These are phyloP conservation scores for Dendrobium officinale DNA, from an alignment of 106 monocot species.

Conservation along the genomic window DNA sequence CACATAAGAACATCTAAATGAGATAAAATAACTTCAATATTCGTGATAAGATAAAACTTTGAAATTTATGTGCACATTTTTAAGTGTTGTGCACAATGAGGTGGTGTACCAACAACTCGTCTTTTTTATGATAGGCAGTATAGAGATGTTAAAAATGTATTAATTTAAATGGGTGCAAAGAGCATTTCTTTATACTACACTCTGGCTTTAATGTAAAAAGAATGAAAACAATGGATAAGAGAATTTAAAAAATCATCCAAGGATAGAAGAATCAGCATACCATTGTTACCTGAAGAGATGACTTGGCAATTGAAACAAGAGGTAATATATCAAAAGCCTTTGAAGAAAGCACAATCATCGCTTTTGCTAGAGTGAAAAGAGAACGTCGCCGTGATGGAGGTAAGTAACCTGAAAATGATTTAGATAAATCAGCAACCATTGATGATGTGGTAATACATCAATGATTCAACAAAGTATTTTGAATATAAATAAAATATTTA, in stretches of 20 bases:
- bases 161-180: not conserved
- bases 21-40: not conserved
- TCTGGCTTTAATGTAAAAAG: not conserved
- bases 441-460: not conserved
- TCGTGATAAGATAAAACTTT: not conserved
- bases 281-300: constrained; percentile 33
- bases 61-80: not conserved
- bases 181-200: not conserved
- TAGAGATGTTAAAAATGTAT: not conserved
- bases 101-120: not conserved
- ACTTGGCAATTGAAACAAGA: constrained; percentile 42
- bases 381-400: constrained; percentile 44
- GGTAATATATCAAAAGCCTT: constrained; percentile 38
- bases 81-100: not conserved
- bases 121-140: not conserved
- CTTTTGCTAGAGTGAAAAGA: constrained; percentile 37
- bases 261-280: constrained; percentile 18
- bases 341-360: constrained; percentile 48
- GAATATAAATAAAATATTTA: not conserved
- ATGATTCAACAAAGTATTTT: not conserved
- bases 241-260: not conserved
- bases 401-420: constrained; percentile 24
- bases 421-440: constrained; percentile 5
- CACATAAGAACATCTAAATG: not conserved
- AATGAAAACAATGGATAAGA: not conserved